Evolutionary conservation across 1,284 basidiomycete species (phyloP), one percentile per base, ranked within the genome.

Genomic region (Takashimella koratensis): DNA sequence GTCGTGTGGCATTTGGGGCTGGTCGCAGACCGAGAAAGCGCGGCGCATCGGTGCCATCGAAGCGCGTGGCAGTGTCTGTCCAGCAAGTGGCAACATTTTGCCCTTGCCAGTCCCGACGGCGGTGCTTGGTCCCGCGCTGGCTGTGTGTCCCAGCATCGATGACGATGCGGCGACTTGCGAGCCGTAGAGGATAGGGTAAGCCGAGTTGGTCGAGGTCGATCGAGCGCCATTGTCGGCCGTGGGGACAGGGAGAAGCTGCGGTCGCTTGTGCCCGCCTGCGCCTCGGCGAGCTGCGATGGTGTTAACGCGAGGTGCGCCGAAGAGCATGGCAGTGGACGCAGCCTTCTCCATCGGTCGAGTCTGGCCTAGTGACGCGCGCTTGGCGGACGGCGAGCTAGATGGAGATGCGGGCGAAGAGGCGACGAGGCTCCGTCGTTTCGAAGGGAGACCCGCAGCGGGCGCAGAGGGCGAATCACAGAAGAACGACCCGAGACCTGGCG

Each of bases 1-100:
- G 25, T 66, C 64, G 19, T 36, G 30, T 8, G 27, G 45, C 43
- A 58, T 58, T 44, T 49, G 53, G 27, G 61, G 56, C 52, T 71
- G 73, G 49, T 73, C 70, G 57, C 69, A 71, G 1, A 76, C 71
- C 0, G 76, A 76, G 54, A 64, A 71, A 2, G 74, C 73, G 39
- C 76, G 61, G 43, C 75, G 65, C 70, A 77, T 74, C 1, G 63
- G 62, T 3, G 66, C 65, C 21, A 56, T 51, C 11, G 56, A 53
- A 1, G 60, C 53, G 24, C 65, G 59, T 22, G 66, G 61, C 51
- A 65, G 67, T 4, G 61, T 60, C 11, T 36, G 30, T 5, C 20
- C 44, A n/a, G n/a, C n/a, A 24, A 45, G 44, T 8, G 52, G 5
- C 20, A 47, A 48, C n/a, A 36, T 13, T 36, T 49, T 16, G 20